phyloP scores from a whole-genome alignment of 306 rosid genomes.

The Argentina anserina region DNA sequence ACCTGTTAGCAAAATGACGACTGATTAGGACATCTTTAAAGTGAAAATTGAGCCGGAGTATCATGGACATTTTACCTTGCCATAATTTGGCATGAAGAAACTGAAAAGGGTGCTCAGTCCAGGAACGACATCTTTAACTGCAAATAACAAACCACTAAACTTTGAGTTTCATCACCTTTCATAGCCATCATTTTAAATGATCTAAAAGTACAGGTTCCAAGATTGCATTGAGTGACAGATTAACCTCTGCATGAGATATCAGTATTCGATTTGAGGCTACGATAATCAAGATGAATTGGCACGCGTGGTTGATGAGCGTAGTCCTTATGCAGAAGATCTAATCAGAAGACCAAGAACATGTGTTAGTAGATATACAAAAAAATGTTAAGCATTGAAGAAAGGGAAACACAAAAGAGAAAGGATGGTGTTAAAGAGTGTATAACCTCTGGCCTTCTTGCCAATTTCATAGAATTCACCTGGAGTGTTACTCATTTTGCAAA shows the following conservation, averaged over 20 bases:
- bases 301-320: conserved; percentile 28
- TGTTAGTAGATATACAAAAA: conserved; percentile 19
- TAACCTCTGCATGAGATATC: conserved; percentile 56
- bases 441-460: conserved; percentile 71
- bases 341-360: conserved; percentile 20
- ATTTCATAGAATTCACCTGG: conserved; percentile 49
- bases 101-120: conserved; percentile 48
- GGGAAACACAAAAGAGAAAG: neutral
- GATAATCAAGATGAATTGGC: conserved; percentile 41
- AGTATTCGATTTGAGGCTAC: conserved; percentile 46
- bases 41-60: conserved; percentile 9
- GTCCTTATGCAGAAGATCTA: conserved; percentile 63
- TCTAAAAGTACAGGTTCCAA: neutral
- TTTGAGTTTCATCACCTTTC: neutral
- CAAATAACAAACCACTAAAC: conserved; percentile 22
- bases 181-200: neutral
- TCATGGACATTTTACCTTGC: conserved; percentile 35
- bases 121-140: conserved; percentile 57
- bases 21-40: neutral
- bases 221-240: neutral
- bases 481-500: conserved; percentile 39
- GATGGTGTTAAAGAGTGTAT: conserved; percentile 1
- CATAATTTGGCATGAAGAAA: conserved; percentile 46
- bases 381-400: conserved; percentile 3
- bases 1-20: conserved; percentile 35